phyloP scores from a whole-genome alignment of 805 yeast species.

The Blastobotrys terrestris region DNA sequence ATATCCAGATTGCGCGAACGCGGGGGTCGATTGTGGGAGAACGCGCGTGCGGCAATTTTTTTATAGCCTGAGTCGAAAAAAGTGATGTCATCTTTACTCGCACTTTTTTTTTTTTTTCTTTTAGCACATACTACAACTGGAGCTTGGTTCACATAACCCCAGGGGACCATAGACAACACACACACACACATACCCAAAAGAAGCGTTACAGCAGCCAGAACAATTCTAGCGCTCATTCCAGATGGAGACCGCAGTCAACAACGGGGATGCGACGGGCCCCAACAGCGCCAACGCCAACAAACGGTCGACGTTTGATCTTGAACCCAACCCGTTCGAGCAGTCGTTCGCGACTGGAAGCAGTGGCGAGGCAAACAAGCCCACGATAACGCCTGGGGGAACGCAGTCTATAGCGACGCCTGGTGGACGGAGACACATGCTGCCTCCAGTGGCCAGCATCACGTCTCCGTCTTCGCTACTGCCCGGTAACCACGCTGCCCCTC shows the following conservation, averaged over 20 bases:
- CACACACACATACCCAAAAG: not conserved
- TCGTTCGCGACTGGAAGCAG: slow-evolving; percentile 61
- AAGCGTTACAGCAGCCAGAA: too few species aligned
- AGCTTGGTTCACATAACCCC: too few species aligned
- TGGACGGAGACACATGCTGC: slow-evolving; percentile 20
- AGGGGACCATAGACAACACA: not conserved
- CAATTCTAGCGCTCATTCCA: not conserved
- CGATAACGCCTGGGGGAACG: slow-evolving; percentile 1
- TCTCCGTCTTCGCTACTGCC: slow-evolving; percentile 24
- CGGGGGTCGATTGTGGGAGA: not conserved
- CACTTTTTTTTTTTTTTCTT: not conserved
- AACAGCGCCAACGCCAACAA: not conserved
- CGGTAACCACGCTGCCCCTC: slow-evolving; percentile 10
- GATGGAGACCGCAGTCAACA: not conserved
- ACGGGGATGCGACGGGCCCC: not conserved
- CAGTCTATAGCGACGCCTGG: slow-evolving; percentile 22
- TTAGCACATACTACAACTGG: not conserved
- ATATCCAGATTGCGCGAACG: not conserved
- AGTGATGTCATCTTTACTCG: not conserved
- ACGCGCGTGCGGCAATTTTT: not conserved
- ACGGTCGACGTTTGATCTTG: slow-evolving; percentile 54
- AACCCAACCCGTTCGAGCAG: slow-evolving; percentile 93
- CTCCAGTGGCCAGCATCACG: slow-evolving; percentile 25
- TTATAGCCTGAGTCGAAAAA: not conserved
- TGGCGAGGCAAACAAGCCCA: slow-evolving; percentile 4